Conservation (phyloP, 164 flowering plant species). For the Vitis rotundifolia region DNA sequence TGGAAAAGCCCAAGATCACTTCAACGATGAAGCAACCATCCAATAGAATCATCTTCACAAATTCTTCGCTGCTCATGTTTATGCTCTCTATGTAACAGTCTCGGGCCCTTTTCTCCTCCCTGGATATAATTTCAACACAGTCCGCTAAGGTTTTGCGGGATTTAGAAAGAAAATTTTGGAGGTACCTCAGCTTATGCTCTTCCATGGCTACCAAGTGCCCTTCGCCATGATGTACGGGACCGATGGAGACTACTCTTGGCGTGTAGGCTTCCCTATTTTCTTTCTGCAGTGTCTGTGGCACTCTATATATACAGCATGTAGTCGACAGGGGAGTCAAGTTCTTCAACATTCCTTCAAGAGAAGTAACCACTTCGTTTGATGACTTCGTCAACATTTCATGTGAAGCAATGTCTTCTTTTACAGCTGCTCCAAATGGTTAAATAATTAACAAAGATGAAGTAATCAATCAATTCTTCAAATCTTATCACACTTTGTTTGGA, state of each 20-base stretch:
- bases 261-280: constrained; percentile 24
- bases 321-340: neutral
- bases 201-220: constrained; percentile 15
- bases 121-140: neutral
- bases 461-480: too few species aligned
- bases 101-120: constrained; percentile 1
- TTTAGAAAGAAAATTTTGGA: too few species aligned
- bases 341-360: accelerated
- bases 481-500: too few species aligned
- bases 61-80: constrained; percentile 7
- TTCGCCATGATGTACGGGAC: constrained; percentile 28
- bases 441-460: too few species aligned
- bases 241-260: constrained; percentile 31
- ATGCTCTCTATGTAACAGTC: constrained; percentile 8
- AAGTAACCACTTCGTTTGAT: too few species aligned
- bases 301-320: constrained; percentile 25
- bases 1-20: too few species aligned
- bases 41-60: constrained; percentile 24
- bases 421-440: too few species aligned
- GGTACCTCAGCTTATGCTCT: constrained; percentile 21
- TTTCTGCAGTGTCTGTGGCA: constrained; percentile 19
- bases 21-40: constrained; percentile 30
- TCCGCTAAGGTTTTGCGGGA: neutral
- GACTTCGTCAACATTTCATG: too few species aligned
- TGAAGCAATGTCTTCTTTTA: too few species aligned